Conservation (phyloP, 768 basidiomycete species). For the Sutorius australiensis region DNA sequence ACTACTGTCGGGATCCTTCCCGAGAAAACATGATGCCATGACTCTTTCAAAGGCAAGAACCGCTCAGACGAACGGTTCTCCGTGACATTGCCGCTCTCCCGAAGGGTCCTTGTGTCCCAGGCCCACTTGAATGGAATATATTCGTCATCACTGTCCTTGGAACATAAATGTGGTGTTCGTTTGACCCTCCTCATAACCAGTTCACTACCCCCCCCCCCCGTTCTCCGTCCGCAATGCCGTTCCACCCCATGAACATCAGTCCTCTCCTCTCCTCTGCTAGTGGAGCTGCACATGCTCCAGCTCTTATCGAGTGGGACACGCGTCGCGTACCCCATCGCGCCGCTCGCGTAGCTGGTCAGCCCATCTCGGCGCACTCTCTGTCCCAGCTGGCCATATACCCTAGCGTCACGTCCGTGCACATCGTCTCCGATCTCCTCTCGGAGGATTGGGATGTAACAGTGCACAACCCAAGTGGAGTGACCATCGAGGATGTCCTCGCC, state of each 20-base stretch:
- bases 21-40: not conserved
- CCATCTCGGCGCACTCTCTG: slow-evolving; percentile 27
- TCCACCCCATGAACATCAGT: slow-evolving; percentile 15
- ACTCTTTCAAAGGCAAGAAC: slow-evolving; percentile 18
- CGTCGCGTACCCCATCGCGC: slow-evolving; percentile 37
- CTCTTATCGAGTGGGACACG: slow-evolving; percentile 47
- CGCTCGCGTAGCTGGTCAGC: slow-evolving; percentile 12
- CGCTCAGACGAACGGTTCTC: slow-evolving; percentile 4
- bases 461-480: slow-evolving; percentile 44
- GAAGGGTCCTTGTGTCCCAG: not conserved
- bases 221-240: slow-evolving; percentile 10
- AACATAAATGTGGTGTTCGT: slow-evolving; percentile 15
- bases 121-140: not conserved
- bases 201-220: not conserved
- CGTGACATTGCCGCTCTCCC: not conserved
- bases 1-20: not conserved
- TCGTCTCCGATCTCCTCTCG: slow-evolving; percentile 47
- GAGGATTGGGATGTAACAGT: slow-evolving; percentile 41
- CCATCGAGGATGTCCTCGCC: slow-evolving; percentile 47
- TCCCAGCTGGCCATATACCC: slow-evolving; percentile 43
- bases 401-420: slow-evolving; percentile 32
- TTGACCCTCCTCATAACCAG: not conserved
- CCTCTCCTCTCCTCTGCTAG: slow-evolving; percentile 14
- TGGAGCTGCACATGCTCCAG: slow-evolving; percentile 9
- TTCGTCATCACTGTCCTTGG: not conserved